Evolutionary conservation across 2,329 filamentous ascomycete genomes (phyloP), one percentile per base, ranked within the genome.

Genomic region (Cytospora piceicola): DNA sequence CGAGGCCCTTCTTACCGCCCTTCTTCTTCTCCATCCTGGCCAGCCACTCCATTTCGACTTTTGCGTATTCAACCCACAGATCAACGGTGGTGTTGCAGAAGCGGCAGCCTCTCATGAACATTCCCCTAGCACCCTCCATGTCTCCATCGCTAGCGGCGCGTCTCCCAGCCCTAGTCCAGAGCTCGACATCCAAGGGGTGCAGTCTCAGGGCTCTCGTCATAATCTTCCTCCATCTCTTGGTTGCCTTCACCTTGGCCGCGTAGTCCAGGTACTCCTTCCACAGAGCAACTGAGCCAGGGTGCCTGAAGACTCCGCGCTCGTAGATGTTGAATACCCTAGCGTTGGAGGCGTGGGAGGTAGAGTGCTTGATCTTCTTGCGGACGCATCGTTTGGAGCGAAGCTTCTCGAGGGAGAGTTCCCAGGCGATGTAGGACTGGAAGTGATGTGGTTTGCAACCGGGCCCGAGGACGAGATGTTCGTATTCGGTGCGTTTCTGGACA

Each of bases 241-340:
- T 83, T 7, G 88, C 87, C 72, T 86, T 89, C 74, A 88, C 83
- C 70, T 87, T 85, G 71, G 88, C 85, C 20, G 92, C 89, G 76
- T 92, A 98, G 66, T 90, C 86, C 67, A 98, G 88, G 74, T 97
- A 97, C 73, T 94, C 91, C 77, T 91, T 88, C 95, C 95, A 99
- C 46, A 99, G 82, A 2, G 85, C 85, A 42, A 93, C 74, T 73
- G 92, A 92, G 4, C 92, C 93, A 1, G 92, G 90, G 74, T 97
- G 95, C 69, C 93, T 92, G 74, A 87, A 85, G 32, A 94, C 93
- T 24, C 88, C 93, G 69, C 95, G 89, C 71, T 97, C 93, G 71
- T 97, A 90, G 69, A 98, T 90, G 76, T 91, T 90, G 74, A 97
- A 93, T 69, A 97, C 90, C 60, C 93, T 91, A 54, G 90, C 88